A percentile compares a stretch with the other conserved stretches of the same genome.
Evolutionary conservation across 768 basidiomycete species (phyloP).

Genomic region (Leccinum obscurum): DNA sequence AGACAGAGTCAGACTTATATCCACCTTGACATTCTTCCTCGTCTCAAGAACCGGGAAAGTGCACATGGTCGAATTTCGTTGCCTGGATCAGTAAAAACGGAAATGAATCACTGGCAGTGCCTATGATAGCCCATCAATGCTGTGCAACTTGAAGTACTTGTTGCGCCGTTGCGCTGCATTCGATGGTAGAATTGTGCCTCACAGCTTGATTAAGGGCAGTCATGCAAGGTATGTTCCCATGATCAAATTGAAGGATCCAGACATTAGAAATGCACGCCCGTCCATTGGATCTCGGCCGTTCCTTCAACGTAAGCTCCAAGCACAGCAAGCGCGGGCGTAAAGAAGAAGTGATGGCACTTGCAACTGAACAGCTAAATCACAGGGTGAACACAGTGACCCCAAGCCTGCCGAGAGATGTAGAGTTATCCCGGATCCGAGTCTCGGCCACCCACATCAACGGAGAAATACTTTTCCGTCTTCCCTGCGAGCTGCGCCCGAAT

Average conservation of each 20-base stretch:
- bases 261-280: too few relatives aligned
- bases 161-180: neutral
- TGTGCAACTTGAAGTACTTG: neutral
- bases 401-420: too few relatives aligned
- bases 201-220: neutral
- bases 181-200: neutral
- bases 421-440: neutral
- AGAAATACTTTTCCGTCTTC: conserved; percentile 95
- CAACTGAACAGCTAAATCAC: too few relatives aligned
- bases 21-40: neutral
- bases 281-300: too few relatives aligned
- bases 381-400: too few relatives aligned
- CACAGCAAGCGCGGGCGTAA: too few relatives aligned
- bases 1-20: neutral
- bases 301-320: too few relatives aligned
- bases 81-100: neutral
- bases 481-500: conserved; percentile 81
- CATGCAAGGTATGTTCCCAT: neutral
- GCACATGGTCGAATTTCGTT: too few relatives aligned
- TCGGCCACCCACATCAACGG: conserved; percentile 70
- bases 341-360: neutral
- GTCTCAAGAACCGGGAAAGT: neutral
- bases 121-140: neutral
- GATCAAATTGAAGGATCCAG: too few relatives aligned
- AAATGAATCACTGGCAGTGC: neutral